phyloP scores from a whole-genome alignment of 495 filamentous ascomycete genomes.

The Lasiosphaeris hirsuta region DNA sequence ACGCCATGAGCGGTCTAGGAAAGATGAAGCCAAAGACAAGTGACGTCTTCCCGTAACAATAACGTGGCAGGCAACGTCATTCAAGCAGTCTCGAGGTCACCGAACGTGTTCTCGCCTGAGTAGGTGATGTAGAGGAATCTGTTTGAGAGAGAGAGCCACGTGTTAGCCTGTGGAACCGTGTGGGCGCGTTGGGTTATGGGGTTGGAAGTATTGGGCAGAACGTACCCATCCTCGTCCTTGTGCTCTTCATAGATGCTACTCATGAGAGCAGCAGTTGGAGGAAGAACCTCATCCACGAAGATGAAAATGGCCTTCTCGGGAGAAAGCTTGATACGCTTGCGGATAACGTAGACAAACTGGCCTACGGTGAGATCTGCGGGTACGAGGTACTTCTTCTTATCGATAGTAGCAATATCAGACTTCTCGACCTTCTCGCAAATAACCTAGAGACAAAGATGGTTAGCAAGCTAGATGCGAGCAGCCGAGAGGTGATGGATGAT shows the following conservation, averaged over 20 bases:
- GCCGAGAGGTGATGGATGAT: slow-evolving; percentile 9
- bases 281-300: slow-evolving; percentile 98
- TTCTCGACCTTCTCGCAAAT: slow-evolving; percentile 99
- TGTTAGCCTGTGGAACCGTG: slow-evolving; percentile 12
- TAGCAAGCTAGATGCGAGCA: not conserved
- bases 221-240: slow-evolving; percentile 74
- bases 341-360: slow-evolving; percentile 99
- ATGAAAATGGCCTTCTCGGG: slow-evolving; percentile 99
- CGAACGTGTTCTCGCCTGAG: slow-evolving; percentile 99
- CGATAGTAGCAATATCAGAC: slow-evolving; percentile 98
- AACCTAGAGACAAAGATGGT: slow-evolving; percentile 55
- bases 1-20: slow-evolving; percentile 16
- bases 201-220: slow-evolving; percentile 6
- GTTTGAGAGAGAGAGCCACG: not conserved
- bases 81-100: slow-evolving; percentile 45
- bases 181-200: not conserved
- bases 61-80: slow-evolving; percentile 2
- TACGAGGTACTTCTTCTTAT: slow-evolving; percentile 99
- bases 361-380: slow-evolving; percentile 97
- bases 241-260: slow-evolving; percentile 99
- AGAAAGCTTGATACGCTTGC: slow-evolving; percentile 99
- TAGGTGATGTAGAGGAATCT: slow-evolving; percentile 68
- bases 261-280: slow-evolving; percentile 96
- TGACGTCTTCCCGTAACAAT: not conserved
- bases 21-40: slow-evolving; percentile 3